These are phyloP conservation scores for Pseudozyma thailandica DNA, from an alignment of 1,284 basidiomycete species.

Conservation along the genomic window DNA sequence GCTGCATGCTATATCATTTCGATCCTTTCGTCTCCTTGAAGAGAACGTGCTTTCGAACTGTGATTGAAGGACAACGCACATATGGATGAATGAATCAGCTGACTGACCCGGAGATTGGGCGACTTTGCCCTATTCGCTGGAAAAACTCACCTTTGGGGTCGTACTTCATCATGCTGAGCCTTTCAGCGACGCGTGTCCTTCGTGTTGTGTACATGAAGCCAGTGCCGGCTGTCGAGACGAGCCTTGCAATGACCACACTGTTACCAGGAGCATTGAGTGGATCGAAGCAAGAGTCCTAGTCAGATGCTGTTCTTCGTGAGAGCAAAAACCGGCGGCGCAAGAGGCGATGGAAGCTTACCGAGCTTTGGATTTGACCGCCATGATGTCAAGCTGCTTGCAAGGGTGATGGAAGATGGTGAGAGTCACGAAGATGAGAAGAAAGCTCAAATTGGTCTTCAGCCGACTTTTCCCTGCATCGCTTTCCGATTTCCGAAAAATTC, in stretches of 20 bases:
- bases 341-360: conserved; percentile 54
- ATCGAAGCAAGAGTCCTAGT: not conserved
- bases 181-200: conserved; percentile 56
- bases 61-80: not conserved
- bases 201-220: conserved; percentile 66
- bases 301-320: not conserved
- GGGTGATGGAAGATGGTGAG: not conserved
- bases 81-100: not conserved
- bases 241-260: conserved; percentile 64
- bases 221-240: conserved; percentile 65
- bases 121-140: no score
- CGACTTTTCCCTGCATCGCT: conserved; percentile 11
- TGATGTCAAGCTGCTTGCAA: conserved; percentile 16
- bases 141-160: conserved; percentile 60
- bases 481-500: conserved; percentile 8
- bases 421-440: conserved; percentile 4
- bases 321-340: no score
- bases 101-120: not conserved
- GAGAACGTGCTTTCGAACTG: conserved; percentile 64
- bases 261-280: not conserved
- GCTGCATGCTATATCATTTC: conserved; percentile 23
- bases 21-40: conserved; percentile 63
- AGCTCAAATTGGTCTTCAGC: not conserved
- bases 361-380: conserved; percentile 65
- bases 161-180: conserved; percentile 66